Conservation (phyloP, 164 flowering plant genomes). For the Magnolia officinalis region DNA sequence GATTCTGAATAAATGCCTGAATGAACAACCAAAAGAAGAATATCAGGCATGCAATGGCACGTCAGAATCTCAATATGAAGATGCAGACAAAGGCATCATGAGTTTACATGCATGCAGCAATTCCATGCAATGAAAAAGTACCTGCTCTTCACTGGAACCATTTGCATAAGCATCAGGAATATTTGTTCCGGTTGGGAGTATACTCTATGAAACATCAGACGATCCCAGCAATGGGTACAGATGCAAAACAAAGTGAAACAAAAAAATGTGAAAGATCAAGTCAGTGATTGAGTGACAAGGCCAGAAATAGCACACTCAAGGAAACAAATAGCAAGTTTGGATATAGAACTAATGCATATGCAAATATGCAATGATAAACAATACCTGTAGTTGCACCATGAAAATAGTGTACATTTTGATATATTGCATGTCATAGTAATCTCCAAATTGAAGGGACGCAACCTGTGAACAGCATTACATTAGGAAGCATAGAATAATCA, state of each 20-base stretch:
- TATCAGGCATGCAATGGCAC: not conserved
- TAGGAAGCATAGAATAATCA: not conserved
- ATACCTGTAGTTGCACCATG: slow-evolving; percentile 89
- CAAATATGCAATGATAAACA: not conserved
- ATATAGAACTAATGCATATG: not conserved
- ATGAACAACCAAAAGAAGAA: slow-evolving; percentile 13
- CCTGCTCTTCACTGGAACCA: slow-evolving; percentile 93
- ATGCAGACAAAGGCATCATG: not conserved
- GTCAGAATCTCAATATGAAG: not conserved
- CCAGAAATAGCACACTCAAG: not conserved
- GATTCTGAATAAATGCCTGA: slow-evolving; percentile 94
- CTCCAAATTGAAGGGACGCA: slow-evolving; percentile 86
- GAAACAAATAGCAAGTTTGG: not conserved
- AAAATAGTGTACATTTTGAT: slow-evolving; percentile 76
- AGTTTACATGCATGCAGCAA: not conserved
- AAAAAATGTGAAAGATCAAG: not conserved
- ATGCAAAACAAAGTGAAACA: not conserved
- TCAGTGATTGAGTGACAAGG: not conserved
- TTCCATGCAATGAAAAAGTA: slow-evolving; percentile 3
- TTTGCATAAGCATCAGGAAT: slow-evolving; percentile 87
- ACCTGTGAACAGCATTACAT: slow-evolving; percentile 43
- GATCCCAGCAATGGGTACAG: not conserved
- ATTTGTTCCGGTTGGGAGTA: slow-evolving; percentile 71
- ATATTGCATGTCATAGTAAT: slow-evolving; percentile 71
- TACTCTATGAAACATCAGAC: slow-evolving; percentile 38